These are phyloP conservation scores for Pyronema omphalodes DNA, from an alignment of 495 filamentous ascomycete species.

Conservation along the genomic window DNA sequence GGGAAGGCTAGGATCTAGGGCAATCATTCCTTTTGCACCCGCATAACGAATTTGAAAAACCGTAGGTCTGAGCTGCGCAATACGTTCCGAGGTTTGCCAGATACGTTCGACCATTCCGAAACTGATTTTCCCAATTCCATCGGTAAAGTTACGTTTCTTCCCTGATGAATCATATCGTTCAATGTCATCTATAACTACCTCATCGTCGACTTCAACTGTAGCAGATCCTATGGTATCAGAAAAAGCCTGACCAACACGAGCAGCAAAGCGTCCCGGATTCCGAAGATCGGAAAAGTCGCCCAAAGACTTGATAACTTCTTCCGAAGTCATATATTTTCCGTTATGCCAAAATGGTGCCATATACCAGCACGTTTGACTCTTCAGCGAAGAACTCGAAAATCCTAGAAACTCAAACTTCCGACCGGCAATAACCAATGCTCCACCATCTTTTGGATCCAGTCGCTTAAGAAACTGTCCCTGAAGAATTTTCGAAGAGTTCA, in stretches of 20 bases:
- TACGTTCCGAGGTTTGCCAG: constrained; percentile 29
- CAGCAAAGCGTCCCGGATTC: constrained; percentile 57
- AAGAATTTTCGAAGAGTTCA: constrained; percentile 37
- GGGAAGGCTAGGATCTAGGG: constrained; percentile 39
- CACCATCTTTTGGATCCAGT: constrained; percentile 22
- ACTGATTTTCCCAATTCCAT: constrained; percentile 62
- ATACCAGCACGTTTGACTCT: constrained; percentile 53
- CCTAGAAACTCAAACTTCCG: constrained; percentile 50
- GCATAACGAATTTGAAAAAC: constrained; percentile 53
- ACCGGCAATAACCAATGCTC: constrained; percentile 41
- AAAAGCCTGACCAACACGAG: constrained; percentile 68
- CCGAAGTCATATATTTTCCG: constrained; percentile 26
- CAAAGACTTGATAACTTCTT: constrained; percentile 38
- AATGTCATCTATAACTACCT: constrained; percentile 30
- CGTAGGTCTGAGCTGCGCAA: constrained; percentile 33
- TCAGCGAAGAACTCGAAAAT: constrained; percentile 64
- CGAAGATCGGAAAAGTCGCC: constrained; percentile 47
- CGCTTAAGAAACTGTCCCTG: constrained; percentile 32
- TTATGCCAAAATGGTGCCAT: constrained; percentile 46
- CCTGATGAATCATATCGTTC: constrained; percentile 20
- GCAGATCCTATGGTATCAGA: constrained; percentile 48
- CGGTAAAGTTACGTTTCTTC: constrained; percentile 45
- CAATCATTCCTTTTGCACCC: constrained; percentile 29
- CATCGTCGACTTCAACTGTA: constrained; percentile 27
- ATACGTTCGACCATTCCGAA: constrained; percentile 34